Evolutionary conservation across 441 rosid species (phyloP), one percentile per base, ranked within the genome.

Genomic region (Adansonia gregorii): DNA sequence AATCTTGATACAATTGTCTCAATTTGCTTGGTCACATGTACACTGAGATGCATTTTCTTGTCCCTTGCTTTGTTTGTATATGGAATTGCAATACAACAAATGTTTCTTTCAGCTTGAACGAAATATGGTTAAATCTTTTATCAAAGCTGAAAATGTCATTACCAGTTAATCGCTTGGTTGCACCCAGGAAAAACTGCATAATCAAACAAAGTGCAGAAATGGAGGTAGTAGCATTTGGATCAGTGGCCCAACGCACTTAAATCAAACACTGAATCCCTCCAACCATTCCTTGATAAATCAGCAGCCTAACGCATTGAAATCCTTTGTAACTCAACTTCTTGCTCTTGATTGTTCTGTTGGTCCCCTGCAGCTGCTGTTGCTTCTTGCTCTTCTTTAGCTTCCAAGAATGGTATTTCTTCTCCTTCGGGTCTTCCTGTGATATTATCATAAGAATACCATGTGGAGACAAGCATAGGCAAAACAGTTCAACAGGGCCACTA

Each of bases 391-490:
- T 35, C 14, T n/a, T 27, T 27, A 17, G 24, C 74, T 70, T 70
- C 74, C 60, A 70, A 27, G 60, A 51, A 8, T 27, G 61, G 48
- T 27, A 27, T 72, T 72, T 72, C 49, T 72, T 72, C 48, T 27
- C 52, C 60, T 31, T 9, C 63, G 5, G 27, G 9, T 31, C 0
- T 31, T 71, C 60, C 75, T 31, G 54, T 54, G 49, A 72, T 54
- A 72, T 72, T 54, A 72, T 72, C 75, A 35, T 31, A 54, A 17
- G 49, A 72, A n/a, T 31, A 72, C 10, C 17, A 3, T 0, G 49
- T 3, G 9, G 75, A 6, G 8, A 72, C 48, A n/a, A 52, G 63
- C 74, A 71, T 71, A 71, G 27, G 54, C 0, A n/a, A 71, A 71
- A 31, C 74, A 71, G n/a, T 54, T 72, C 4, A 54, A 3, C 9